Percentiles rank a stretch among this genome's conserved stretches.
These are phyloP conservation scores for Tricholoma hemisulphureum DNA, from an alignment of 768 basidiomycete species.

Conservation along the genomic window DNA sequence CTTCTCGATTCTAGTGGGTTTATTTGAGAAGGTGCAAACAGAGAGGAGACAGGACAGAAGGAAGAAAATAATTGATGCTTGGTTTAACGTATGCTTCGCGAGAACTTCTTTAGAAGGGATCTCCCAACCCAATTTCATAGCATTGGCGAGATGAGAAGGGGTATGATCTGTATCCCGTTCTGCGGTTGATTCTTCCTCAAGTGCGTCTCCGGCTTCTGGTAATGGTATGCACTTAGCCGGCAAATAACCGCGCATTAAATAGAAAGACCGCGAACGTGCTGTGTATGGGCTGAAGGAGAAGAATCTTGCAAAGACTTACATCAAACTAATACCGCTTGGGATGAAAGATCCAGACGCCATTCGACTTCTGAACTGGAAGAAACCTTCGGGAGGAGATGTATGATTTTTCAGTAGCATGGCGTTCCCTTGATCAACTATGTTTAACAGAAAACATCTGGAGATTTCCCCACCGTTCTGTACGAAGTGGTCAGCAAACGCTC, in stretches of 20 bases:
- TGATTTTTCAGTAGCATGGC: background rate
- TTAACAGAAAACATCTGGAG: conserved; percentile 68
- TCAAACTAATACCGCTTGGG: conserved; percentile 84
- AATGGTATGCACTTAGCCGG: background rate
- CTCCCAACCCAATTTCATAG: conserved; percentile 35
- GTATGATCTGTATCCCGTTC: conserved; percentile 82
- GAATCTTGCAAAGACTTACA: conserved; percentile 89
- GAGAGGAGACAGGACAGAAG: conserved; percentile 76
- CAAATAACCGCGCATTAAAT: conserved; percentile 4
- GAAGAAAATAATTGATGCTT: conserved; percentile 63
- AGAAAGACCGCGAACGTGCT: conserved; percentile 93
- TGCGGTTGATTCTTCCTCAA: conserved; percentile 90
- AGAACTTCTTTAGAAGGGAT: background rate
- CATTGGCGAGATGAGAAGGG: conserved; percentile 89
- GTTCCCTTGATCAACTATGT: background rate
- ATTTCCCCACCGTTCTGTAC: conserved; percentile 83
- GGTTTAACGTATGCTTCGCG: conserved; percentile 70
- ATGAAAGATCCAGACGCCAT: conserved; percentile 78
- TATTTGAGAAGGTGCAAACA: conserved; percentile 73
- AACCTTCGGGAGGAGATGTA: conserved; percentile 67
- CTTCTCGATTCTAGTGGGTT: conserved; percentile 60
- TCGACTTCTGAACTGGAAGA: conserved; percentile 88
- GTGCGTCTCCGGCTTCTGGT: conserved; percentile 32
- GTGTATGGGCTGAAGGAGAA: conserved; percentile 96
- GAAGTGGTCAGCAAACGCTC: conserved; percentile 86